Evolutionary conservation across 768 basidiomycete species (phyloP), one percentile per base, ranked within the genome.

Genomic region (Trametes meyenii): DNA sequence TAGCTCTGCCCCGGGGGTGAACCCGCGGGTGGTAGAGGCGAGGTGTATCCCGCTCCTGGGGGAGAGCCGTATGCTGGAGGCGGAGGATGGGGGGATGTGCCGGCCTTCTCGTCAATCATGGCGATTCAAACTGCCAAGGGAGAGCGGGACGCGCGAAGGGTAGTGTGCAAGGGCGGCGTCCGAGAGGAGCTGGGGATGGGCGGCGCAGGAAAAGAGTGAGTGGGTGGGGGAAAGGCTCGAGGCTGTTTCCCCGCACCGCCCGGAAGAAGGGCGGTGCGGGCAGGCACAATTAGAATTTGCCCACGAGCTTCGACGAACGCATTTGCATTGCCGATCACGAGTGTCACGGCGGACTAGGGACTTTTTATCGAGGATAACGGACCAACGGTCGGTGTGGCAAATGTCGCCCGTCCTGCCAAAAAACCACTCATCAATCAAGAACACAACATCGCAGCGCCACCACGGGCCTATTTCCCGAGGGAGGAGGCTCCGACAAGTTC

Each of bases 101-200:
- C 13, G 29, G 39, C 21, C 24, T 62, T 62, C 45, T 62, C 61
- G 44, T 62, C 51, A 7, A 58, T 58, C 61, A 58, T 58, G 7
- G 10, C 10, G 35, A 36, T 39, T 13, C n/a, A 29, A 23, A 39
- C 17, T 3, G 24, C 17, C 21, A n/a, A 13, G 11, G 13, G 40
- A 13, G 40, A 5, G 40, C 11, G 40, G 40, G 40, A n/a, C 29
- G 29, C 29, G 29, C 29, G 11, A 13, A 14, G 3, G 11, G 40
- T 3, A 12, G 40, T 4, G 40, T 12, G 40, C 40, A n/a, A 12
- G 40, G 40, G 40, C n/a, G 44, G 19, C 2, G 39, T 40, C 19
- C 38, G 38, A 16, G 44, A 23, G 21, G 40, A 45, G 44, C 44
- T n/a, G 44, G 40, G 11, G 14, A n/a, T 14, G 40, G 40, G 40